Percentiles rank a stretch among this genome's conserved stretches.
These are phyloP conservation scores for Beauveria varroae DNA, from an alignment of 2,329 filamentous ascomycete genomes.

Conservation along the genomic window DNA sequence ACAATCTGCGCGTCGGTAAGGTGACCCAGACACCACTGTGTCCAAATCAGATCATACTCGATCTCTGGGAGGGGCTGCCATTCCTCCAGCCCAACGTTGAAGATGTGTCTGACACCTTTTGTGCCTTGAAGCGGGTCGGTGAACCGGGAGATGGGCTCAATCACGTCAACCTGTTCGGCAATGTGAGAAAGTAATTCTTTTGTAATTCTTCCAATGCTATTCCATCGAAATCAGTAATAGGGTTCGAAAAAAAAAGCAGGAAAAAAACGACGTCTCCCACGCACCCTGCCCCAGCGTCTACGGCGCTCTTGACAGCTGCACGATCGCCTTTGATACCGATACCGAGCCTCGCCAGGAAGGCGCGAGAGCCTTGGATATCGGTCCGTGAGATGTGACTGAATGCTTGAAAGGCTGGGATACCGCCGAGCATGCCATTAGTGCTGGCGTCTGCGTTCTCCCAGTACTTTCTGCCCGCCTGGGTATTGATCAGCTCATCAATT, in stretches of 20 bases:
- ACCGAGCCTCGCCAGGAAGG: constrained; percentile 57
- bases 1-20: constrained; percentile 68
- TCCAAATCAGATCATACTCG: constrained; percentile 40
- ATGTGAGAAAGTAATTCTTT: constrained; percentile 64
- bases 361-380: constrained; percentile 57
- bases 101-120: constrained; percentile 54
- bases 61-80: constrained; percentile 46
- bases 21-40: constrained; percentile 46
- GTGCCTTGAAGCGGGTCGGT: constrained; percentile 54
- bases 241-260: too few species aligned
- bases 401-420: constrained; percentile 31
- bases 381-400: constrained; percentile 29
- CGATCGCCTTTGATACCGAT: constrained; percentile 26
- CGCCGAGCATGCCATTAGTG: constrained; percentile 68
- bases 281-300: constrained; percentile 35
- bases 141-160: constrained; percentile 82
- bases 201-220: constrained; percentile 75
- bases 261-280: constrained; percentile 10
- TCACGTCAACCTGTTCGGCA: constrained; percentile 67
- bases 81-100: constrained; percentile 65
- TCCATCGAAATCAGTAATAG: background rate
- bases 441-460: constrained; percentile 36
- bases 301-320: constrained; percentile 20
- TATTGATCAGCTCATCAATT: constrained; percentile 24
- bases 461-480: constrained; percentile 30